phyloP scores from a whole-genome alignment of 73 alveolate species.

The Uronychia setigera region DNA sequence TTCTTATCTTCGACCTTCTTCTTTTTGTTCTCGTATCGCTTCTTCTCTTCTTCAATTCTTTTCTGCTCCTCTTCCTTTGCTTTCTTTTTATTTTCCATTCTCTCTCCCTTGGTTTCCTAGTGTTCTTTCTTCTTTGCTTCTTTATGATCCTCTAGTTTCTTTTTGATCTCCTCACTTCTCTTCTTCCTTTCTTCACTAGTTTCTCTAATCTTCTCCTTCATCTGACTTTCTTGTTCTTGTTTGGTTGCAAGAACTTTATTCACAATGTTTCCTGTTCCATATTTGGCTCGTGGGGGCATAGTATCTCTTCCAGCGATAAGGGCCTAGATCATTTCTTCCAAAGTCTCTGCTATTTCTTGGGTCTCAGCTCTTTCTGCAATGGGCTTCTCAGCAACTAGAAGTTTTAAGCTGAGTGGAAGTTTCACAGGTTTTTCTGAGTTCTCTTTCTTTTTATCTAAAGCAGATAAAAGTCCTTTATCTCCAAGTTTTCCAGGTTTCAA shows the following conservation, averaged over 20 bases:
- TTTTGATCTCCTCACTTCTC: conserved; percentile 1
- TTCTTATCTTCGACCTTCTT: conserved; percentile 17
- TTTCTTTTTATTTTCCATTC: no score
- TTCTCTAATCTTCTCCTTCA: conserved; percentile 31
- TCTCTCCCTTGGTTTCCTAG: conserved; percentile 1
- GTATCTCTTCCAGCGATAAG: conserved; percentile 27
- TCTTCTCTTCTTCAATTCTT: conserved; percentile 19
- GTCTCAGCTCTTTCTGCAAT: conserved; percentile 28
- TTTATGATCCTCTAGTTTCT: conserved; percentile 22
- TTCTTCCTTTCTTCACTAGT: conserved; percentile 22
- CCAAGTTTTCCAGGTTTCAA: conserved; percentile 12
- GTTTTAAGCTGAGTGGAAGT: conserved; percentile 5
- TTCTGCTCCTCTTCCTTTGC: conserved; percentile 32
- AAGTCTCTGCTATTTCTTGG: conserved; percentile 62
- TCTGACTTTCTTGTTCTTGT: not conserved
- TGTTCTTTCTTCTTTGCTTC: conserved; percentile 35
- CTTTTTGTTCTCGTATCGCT: conserved; percentile 18
- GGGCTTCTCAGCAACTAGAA: conserved; percentile 27
- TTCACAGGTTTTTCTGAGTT: conserved; percentile 8
- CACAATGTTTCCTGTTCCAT: conserved; percentile 41
- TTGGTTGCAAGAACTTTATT: conserved; percentile 36
- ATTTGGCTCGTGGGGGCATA: conserved; percentile 58
- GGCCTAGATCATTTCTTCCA: conserved; percentile 59
- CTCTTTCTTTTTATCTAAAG: conserved; percentile 1
- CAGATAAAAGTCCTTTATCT: conserved; percentile 10